Conservation (phyloP, 805 yeast species). For the Saccharomycopsis sp. region DNA sequence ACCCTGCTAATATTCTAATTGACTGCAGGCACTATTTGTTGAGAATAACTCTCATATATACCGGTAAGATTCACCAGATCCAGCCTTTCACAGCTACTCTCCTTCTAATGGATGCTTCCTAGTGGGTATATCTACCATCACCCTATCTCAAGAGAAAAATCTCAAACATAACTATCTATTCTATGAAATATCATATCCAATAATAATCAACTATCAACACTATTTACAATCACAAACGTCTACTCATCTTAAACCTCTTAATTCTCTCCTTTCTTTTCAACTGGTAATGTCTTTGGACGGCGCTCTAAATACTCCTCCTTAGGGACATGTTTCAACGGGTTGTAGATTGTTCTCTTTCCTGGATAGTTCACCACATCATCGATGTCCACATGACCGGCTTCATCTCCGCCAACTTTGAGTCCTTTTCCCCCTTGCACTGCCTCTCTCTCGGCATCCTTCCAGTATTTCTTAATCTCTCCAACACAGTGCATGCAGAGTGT, state of each 20-base stretch:
- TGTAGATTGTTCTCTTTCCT: conserved; percentile 49
- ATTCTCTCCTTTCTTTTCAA: conserved; percentile 30
- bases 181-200: no score
- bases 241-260: no score
- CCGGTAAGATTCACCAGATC: no score
- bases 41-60: no score
- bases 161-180: no score
- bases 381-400: conserved; percentile 27
- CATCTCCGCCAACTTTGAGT: conserved; percentile 22
- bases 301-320: conserved; percentile 50
- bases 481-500: conserved; percentile 91
- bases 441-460: conserved; percentile 42
- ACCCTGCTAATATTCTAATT: no score
- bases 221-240: not conserved
- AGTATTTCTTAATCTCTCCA: conserved; percentile 65
- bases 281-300: conserved; percentile 51
- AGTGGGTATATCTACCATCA: no score
- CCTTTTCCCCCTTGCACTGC: conserved; percentile 13
- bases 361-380: conserved; percentile 70
- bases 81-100: no score
- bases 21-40: no score
- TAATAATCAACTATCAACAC: no score
- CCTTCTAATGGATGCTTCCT: no score
- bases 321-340: conserved; percentile 38
- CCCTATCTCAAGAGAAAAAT: no score